Conservation (phyloP, 371 early-diverging fungal species). For the Mortierella sp. region DNA sequence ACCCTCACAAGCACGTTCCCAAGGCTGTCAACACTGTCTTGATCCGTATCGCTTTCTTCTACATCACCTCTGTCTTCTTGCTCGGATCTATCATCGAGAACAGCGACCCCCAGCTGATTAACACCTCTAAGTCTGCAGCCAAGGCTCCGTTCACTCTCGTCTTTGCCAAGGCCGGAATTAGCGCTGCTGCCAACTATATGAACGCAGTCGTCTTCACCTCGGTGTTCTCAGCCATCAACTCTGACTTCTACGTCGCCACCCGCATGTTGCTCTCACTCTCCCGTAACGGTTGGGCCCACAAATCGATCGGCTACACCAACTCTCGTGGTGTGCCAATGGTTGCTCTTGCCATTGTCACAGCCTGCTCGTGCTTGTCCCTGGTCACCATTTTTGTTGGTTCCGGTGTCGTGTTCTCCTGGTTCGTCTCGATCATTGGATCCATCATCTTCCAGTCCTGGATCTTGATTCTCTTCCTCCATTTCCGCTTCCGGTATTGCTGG, state of each 20-base stretch:
- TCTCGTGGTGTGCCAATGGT: constrained; percentile 62
- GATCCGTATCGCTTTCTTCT: constrained; percentile 76
- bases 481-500: constrained; percentile 83
- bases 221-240: constrained; percentile 66
- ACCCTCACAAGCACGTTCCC: constrained; percentile 73
- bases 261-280: constrained; percentile 63
- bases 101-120: constrained; percentile 61
- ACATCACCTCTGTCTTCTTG: constrained; percentile 70
- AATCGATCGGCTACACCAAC: constrained; percentile 56
- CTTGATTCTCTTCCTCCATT: constrained; percentile 77
- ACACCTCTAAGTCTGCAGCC: constrained; percentile 35
- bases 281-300: constrained; percentile 61
- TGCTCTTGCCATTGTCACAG: constrained; percentile 58
- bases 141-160: constrained; percentile 77
- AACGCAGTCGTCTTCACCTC: constrained; percentile 68
- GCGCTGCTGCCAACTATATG: constrained; percentile 61
- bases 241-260: constrained; percentile 65
- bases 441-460: constrained; percentile 84
- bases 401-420: constrained; percentile 63
- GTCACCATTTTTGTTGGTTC: constrained; percentile 55
- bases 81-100: constrained; percentile 73
- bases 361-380: constrained; percentile 61
- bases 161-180: constrained; percentile 63
- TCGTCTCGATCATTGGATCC: constrained; percentile 75
- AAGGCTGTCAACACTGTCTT: constrained; percentile 71